Conservation (phyloP, 2,329 filamentous ascomycete species). For the Truncatella angustata region DNA sequence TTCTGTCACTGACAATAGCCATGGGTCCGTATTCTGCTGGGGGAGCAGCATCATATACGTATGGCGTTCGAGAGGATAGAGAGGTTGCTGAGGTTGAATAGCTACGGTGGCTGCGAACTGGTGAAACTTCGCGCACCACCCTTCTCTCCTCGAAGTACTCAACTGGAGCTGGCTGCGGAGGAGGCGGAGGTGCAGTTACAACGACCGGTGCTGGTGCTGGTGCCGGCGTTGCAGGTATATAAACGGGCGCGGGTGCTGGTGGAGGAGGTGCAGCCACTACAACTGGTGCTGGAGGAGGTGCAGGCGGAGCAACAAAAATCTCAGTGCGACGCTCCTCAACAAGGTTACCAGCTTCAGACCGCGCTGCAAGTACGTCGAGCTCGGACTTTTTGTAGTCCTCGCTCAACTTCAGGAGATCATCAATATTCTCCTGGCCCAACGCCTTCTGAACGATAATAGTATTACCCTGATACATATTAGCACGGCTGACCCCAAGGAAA, state of each 20-base stretch:
- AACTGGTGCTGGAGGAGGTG: constrained; percentile 27
- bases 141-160: constrained; percentile 32
- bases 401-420: constrained; percentile 81
- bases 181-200: constrained; percentile 4
- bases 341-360: constrained; percentile 45
- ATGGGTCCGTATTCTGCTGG: constrained; percentile 39
- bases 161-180: constrained; percentile 16
- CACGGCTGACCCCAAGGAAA: constrained; percentile 4
- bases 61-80: constrained; percentile 32
- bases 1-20: constrained; percentile 36
- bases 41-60: constrained; percentile 39
- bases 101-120: constrained; percentile 33
- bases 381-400: constrained; percentile 68
- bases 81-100: constrained; percentile 36
- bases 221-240: neutral
- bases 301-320: constrained; percentile 34
- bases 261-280: constrained; percentile 19
- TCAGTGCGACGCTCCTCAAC: constrained; percentile 49
- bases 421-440: constrained; percentile 85
- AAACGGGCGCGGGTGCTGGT: constrained; percentile 23
- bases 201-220: constrained; percentile 14
- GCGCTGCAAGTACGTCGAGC: constrained; percentile 41
- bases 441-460: constrained; percentile 81
- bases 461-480: constrained; percentile 56
- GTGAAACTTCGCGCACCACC: constrained; percentile 49